These are phyloP conservation scores for Casuarina glauca DNA, from an alignment of 306 rosid genomes.

Conservation along the genomic window DNA sequence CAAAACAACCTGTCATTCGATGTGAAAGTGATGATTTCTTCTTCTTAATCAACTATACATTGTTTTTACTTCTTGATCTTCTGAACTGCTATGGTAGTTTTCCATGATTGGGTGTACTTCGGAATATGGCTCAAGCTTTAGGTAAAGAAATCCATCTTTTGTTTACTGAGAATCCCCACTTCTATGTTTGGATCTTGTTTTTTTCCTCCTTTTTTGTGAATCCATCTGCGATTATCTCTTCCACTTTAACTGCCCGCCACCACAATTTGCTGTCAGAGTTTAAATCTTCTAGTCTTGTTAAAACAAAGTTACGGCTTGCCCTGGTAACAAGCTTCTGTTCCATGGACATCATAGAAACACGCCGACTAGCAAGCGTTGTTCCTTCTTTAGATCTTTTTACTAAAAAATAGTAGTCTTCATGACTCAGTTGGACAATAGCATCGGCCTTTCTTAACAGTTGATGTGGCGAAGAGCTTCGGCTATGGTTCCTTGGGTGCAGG, in stretches of 20 bases:
- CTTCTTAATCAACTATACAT: slow-evolving; percentile 1
- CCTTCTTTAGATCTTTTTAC: slow-evolving; percentile 38
- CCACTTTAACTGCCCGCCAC: slow-evolving; percentile 25
- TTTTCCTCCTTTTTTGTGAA: slow-evolving; percentile 8
- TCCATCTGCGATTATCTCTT: slow-evolving; percentile 2
- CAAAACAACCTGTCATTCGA: slow-evolving; percentile 29
- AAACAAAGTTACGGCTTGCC: slow-evolving; percentile 35
- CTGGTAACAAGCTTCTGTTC: slow-evolving; percentile 49
- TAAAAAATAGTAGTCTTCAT: slow-evolving; percentile 39
- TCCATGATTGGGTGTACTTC: slow-evolving; percentile 16
- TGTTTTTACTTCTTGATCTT: slow-evolving; percentile 28
- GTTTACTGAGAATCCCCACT: slow-evolving; percentile 5
- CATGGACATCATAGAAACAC: slow-evolving; percentile 20
- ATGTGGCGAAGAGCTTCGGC: slow-evolving; percentile 39
- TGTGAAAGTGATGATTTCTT: slow-evolving; percentile 29
- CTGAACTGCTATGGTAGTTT: slow-evolving; percentile 28
- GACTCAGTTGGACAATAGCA: slow-evolving; percentile 34
- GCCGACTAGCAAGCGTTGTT: slow-evolving; percentile 39
- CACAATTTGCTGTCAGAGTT: slow-evolving; percentile 17
- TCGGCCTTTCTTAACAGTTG: slow-evolving; percentile 28
- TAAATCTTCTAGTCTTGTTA: slow-evolving; percentile 38
- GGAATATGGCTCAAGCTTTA: slow-evolving; percentile 18
- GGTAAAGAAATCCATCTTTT: slow-evolving; percentile 18
- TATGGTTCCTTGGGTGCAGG: slow-evolving; percentile 35
- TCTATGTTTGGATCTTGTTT: slow-evolving; percentile 14